A percentile compares a stretch with the other conserved stretches of the same genome.
These are phyloP conservation scores for Dissophora globulifera DNA, from an alignment of 192 early-diverging fungal genomes.

Conservation along the genomic window DNA sequence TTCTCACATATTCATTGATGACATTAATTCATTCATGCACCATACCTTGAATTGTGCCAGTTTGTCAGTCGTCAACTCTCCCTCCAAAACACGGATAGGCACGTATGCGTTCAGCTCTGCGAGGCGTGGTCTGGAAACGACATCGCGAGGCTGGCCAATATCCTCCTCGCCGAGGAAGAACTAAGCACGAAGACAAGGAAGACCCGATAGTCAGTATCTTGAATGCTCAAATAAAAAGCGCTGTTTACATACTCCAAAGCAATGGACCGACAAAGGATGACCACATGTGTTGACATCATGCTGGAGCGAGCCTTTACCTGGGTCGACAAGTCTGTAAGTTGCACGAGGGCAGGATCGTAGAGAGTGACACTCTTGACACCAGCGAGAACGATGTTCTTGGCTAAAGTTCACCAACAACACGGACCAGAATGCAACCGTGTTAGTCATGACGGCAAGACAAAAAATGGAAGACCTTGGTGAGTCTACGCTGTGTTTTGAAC, in stretches of 20 bases:
- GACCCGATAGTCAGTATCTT: too few relatives aligned
- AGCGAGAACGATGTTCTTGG: conserved; percentile 98
- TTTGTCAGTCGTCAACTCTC: conserved; percentile 78
- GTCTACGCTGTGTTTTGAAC: neutral
- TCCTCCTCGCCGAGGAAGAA: conserved; percentile 90
- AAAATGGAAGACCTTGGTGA: neutral
- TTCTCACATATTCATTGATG: too few relatives aligned
- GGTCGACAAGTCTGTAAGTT: conserved; percentile 87
- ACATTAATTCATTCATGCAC: too few relatives aligned
- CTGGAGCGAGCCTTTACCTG: conserved; percentile 78
- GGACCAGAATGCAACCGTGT: neutral
- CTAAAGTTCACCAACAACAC: conserved; percentile 48
- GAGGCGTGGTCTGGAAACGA: conserved; percentile 78
- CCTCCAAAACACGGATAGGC: conserved; percentile 86
- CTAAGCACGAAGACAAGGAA: conserved; percentile 59
- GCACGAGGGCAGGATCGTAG: conserved; percentile 82
- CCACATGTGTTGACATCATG: too few relatives aligned
- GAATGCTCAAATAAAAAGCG: too few relatives aligned
- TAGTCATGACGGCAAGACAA: neutral
- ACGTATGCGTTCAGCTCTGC: conserved; percentile 98
- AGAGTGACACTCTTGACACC: conserved; percentile 99
- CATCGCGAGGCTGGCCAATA: conserved; percentile 87
- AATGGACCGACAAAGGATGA: too few relatives aligned
- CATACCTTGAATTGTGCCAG: conserved; percentile 66
- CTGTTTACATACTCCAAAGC: too few relatives aligned